Evolutionary conservation across 176 grass and related monocot genomes (phyloP).

Genomic region (Phoenix roebelenii): DNA sequence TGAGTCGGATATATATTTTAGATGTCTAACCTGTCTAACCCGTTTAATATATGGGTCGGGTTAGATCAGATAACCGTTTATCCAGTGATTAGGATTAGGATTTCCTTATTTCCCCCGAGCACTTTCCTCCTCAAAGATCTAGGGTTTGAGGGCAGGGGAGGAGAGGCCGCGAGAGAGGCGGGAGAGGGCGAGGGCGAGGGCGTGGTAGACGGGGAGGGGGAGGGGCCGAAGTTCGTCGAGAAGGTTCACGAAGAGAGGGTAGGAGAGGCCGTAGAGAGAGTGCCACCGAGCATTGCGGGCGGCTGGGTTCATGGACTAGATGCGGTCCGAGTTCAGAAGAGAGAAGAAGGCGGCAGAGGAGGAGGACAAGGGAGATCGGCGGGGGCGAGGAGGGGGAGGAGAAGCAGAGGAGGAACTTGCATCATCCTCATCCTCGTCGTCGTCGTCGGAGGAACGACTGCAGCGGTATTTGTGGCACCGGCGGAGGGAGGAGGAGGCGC

Average conservation of each 20-base stretch:
- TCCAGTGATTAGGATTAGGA: too few species aligned
- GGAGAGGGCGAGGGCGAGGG: slow-evolving; percentile 2
- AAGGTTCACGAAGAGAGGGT: slow-evolving; percentile 23
- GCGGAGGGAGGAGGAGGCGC: neutral
- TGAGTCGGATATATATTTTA: too few species aligned
- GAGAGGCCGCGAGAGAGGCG: slow-evolving; percentile 12
- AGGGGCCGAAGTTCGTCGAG: slow-evolving; percentile 4
- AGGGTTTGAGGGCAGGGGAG: neutral
- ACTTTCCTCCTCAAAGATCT: too few species aligned
- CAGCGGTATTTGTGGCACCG: neutral
- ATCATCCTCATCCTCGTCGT: neutral
- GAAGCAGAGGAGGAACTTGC: neutral
- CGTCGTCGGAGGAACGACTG: slow-evolving; percentile 1
- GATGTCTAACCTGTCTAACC: too few species aligned
- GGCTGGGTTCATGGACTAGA: neutral
- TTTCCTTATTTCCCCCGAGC: too few species aligned
- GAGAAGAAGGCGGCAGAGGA: neutral
- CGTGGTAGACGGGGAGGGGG: neutral
- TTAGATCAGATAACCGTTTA: too few species aligned
- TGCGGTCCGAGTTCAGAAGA: neutral
- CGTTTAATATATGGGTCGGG: too few species aligned
- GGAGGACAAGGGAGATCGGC: neutral
- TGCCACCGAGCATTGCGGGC: slow-evolving; percentile 1
- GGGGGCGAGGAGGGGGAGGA: neutral
- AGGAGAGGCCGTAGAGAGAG: slow-evolving; percentile 3